Percentiles rank a stretch among this genome's conserved stretches.
phyloP scores from a whole-genome alignment of 371 early-diverging fungal genomes.

The Apophysomyces variabilis region DNA sequence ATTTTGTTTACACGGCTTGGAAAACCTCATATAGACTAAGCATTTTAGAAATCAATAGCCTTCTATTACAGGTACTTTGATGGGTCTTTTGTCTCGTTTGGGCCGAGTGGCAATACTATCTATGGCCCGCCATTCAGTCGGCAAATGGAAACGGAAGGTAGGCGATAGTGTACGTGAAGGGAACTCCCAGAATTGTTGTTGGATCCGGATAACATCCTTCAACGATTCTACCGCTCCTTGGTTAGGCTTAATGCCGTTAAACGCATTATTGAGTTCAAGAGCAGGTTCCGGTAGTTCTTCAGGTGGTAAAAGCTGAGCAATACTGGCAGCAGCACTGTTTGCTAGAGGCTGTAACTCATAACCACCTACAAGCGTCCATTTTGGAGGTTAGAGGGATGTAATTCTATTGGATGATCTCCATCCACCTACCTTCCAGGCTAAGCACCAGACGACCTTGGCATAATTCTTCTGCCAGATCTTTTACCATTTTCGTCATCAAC shows the following conservation, averaged over 20 bases:
- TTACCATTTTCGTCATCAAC: slow-evolving; percentile 59
- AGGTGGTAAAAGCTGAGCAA: slow-evolving; percentile 34
- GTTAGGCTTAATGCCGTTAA: slow-evolving; percentile 61
- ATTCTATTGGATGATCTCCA: not conserved
- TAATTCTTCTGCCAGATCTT: slow-evolving; percentile 56
- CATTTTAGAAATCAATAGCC: slow-evolving; percentile 17
- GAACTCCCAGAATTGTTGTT: slow-evolving; percentile 58
- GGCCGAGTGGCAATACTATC: slow-evolving; percentile 60
- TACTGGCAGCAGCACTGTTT: slow-evolving; percentile 44
- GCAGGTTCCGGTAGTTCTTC: slow-evolving; percentile 21
- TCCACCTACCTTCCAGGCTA: slow-evolving; percentile 49
- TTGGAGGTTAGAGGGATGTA: too few species aligned
- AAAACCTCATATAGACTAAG: too few species aligned
- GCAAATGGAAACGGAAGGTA: slow-evolving; percentile 54
- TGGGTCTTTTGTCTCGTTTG: slow-evolving; percentile 42
- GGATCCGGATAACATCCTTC: slow-evolving; percentile 43
- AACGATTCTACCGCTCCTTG: slow-evolving; percentile 55
- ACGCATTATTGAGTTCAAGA: slow-evolving; percentile 37
- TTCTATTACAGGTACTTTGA: slow-evolving; percentile 34
- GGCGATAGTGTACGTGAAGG: slow-evolving; percentile 46
- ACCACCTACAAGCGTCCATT: slow-evolving; percentile 18
- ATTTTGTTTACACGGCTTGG: too few species aligned
- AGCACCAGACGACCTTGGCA: slow-evolving; percentile 60
- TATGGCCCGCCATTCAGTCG: slow-evolving; percentile 61
- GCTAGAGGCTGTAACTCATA: slow-evolving; percentile 54